phyloP scores from a whole-genome alignment of 345 rosid species.

The Boechera divaricarpa region DNA sequence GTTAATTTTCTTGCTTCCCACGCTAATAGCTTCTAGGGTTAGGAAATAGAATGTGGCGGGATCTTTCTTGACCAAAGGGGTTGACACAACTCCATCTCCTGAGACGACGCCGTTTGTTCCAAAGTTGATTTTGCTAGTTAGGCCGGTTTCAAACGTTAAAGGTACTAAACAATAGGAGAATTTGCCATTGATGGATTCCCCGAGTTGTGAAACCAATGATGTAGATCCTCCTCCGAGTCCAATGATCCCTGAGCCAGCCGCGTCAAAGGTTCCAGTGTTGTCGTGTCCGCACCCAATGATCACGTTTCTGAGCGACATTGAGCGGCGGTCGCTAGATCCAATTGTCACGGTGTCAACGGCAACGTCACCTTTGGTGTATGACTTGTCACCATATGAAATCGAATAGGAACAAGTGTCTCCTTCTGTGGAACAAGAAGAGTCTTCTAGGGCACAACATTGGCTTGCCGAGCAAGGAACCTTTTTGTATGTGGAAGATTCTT shows the following conservation, averaged over 20 bases:
- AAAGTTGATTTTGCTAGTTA: slow-evolving; percentile 33
- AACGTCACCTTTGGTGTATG: slow-evolving; percentile 14
- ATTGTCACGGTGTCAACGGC: slow-evolving; percentile 33
- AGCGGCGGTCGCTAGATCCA: slow-evolving; percentile 17
- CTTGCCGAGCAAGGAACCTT: slow-evolving; percentile 45
- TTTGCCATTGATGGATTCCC: slow-evolving; percentile 21
- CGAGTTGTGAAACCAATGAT: slow-evolving; percentile 32
- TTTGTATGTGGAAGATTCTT: slow-evolving; percentile 49
- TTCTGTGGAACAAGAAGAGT: not conserved
- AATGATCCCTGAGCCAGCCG: slow-evolving; percentile 26
- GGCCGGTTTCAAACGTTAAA: not conserved
- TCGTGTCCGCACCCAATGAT: slow-evolving; percentile 37
- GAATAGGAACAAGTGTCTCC: slow-evolving; percentile 7
- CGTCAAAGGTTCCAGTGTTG: slow-evolving; percentile 8
- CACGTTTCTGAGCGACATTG: not conserved
- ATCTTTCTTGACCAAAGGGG: slow-evolving; percentile 10
- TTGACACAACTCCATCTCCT: slow-evolving; percentile 31
- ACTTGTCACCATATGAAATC: slow-evolving; percentile 32
- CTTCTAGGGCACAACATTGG: slow-evolving; percentile 21
- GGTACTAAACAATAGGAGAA: slow-evolving; percentile 43
- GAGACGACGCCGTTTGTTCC: slow-evolving; percentile 16
- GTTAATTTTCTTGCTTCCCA: slow-evolving; percentile 3
- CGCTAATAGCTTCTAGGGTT: slow-evolving; percentile 37
- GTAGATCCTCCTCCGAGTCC: slow-evolving; percentile 39
- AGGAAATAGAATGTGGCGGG: not conserved